Evolutionary conservation across 495 filamentous ascomycete genomes (phyloP).

Genomic region (Poronia punctata): DNA sequence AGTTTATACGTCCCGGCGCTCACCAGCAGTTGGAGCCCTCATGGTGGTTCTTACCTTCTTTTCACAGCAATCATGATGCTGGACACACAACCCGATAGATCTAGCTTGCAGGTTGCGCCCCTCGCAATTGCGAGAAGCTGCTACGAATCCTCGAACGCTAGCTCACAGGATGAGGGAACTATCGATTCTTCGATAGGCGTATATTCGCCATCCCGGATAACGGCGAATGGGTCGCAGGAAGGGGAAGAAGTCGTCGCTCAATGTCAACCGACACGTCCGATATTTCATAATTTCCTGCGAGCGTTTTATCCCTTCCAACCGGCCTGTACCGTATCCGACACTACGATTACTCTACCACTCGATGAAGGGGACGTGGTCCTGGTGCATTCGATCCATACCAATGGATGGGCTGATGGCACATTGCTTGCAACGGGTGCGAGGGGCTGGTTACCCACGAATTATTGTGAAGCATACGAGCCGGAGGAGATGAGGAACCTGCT

Average conservation of each 20-base stretch:
- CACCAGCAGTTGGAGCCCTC: conserved; percentile 16
- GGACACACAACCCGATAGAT: conserved; percentile 43
- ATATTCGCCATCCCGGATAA: conserved; percentile 52
- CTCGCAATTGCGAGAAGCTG: conserved; percentile 63
- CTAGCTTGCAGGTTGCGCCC: conserved; percentile 65
- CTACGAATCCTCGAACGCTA: conserved; percentile 38
- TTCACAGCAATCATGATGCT: conserved; percentile 43
- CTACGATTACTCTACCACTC: conserved; percentile 81
- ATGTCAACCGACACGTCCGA: conserved; percentile 42
- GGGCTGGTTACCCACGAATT: conserved; percentile 97
- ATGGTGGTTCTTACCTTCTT: conserved; percentile 29
- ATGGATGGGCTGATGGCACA: conserved; percentile 99
- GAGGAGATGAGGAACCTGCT: conserved; percentile 77
- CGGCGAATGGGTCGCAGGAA: conserved; percentile 58
- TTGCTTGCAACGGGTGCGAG: conserved; percentile 77
- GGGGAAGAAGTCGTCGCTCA: conserved; percentile 48
- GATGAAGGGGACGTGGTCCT: conserved; percentile 88
- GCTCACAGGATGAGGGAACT: conserved; percentile 32
- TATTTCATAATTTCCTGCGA: conserved; percentile 91
- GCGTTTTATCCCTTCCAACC: conserved; percentile 95
- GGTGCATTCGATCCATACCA: conserved; percentile 94
- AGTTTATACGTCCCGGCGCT: conserved; percentile 22
- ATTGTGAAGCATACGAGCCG: conserved; percentile 91
- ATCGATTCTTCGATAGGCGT: conserved; percentile 28
- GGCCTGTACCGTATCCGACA: conserved; percentile 54